Evolutionary conservation across 2,329 filamentous ascomycete genomes (phyloP).

Genomic region (Sporothrix luriei): DNA sequence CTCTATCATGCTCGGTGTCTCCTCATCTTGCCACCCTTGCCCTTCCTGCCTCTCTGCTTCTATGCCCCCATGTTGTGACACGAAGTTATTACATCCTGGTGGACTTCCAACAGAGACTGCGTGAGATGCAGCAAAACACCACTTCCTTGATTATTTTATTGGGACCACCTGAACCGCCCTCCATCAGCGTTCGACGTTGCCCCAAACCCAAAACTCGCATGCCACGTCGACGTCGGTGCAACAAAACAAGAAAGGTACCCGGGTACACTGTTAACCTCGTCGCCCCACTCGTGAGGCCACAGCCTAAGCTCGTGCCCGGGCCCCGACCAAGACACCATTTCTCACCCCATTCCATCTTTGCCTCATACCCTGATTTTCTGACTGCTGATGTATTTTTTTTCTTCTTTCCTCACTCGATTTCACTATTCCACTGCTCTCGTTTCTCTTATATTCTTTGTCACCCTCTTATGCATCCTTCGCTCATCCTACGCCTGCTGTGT

Average conservation of each 20-base stretch:
- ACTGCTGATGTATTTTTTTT: not conserved
- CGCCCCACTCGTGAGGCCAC: slow-evolving; percentile 1
- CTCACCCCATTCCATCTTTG: not conserved
- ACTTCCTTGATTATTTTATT: not conserved
- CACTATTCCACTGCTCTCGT: not conserved
- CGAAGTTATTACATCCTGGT: slow-evolving; percentile 14
- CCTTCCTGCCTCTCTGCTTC: not conserved
- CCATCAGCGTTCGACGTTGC: not conserved
- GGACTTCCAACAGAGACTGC: not conserved
- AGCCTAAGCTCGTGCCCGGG: not conserved
- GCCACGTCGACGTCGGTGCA: slow-evolving; percentile 12
- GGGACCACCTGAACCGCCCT: not conserved
- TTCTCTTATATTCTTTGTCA: slow-evolving; percentile 26
- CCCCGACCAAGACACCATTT: not conserved
- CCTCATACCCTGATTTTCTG: not conserved
- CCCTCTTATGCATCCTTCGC: slow-evolving; percentile 1
- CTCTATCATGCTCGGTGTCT: slow-evolving; percentile 2
- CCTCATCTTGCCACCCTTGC: not conserved
- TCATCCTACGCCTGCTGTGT: not conserved
- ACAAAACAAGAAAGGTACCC: not conserved
- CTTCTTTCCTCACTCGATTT: not conserved
- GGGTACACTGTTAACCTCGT: not conserved
- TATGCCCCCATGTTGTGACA: slow-evolving; percentile 23
- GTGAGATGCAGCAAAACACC: not conserved
- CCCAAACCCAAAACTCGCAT: not conserved